Evolutionary conservation across 768 basidiomycete genomes (phyloP).

Genomic region (Mycena haematopus): DNA sequence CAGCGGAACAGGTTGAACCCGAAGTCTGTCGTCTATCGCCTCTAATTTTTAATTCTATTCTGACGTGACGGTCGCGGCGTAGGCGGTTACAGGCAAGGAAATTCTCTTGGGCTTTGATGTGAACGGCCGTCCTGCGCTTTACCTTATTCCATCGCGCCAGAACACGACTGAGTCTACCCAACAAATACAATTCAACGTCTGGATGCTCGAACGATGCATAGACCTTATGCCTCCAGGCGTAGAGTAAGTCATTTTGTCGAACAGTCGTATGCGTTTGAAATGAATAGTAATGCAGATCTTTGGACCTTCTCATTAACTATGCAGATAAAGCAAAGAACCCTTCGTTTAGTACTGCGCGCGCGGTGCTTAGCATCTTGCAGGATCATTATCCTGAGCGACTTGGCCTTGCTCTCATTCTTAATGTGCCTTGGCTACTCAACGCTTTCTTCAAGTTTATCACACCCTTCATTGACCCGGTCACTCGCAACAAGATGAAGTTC

Average conservation of each 20-base stretch:
- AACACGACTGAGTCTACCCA: conserved; percentile 74
- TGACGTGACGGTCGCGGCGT: conserved; percentile 22
- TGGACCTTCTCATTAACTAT: conserved; percentile 79
- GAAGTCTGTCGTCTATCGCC: conserved; percentile 57
- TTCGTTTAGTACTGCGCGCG: conserved; percentile 46
- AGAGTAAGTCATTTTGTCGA: conserved; percentile 57
- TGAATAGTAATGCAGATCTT: conserved; percentile 50
- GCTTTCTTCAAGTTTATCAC: conserved; percentile 79
- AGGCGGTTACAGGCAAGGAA: conserved; percentile 86
- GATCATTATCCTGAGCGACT: conserved; percentile 89
- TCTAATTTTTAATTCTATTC: background rate
- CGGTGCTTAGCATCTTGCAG: conserved; percentile 72
- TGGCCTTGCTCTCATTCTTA: conserved; percentile 73
- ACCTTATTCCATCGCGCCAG: conserved; percentile 54
- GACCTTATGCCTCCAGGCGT: conserved; percentile 85
- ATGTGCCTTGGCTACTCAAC: conserved; percentile 81
- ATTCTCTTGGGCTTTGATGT: conserved; percentile 79
- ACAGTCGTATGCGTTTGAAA: background rate
- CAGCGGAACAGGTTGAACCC: conserved; percentile 70
- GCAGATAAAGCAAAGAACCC: conserved; percentile 72
- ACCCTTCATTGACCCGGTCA: conserved; percentile 86
- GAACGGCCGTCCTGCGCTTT: conserved; percentile 67
- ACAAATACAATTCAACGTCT: conserved; percentile 78
- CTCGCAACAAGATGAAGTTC: conserved; percentile 76
- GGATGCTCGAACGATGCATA: conserved; percentile 76